phyloP scores from a whole-genome alignment of 1,284 basidiomycete species.

The Heterobasidion irregulare region DNA sequence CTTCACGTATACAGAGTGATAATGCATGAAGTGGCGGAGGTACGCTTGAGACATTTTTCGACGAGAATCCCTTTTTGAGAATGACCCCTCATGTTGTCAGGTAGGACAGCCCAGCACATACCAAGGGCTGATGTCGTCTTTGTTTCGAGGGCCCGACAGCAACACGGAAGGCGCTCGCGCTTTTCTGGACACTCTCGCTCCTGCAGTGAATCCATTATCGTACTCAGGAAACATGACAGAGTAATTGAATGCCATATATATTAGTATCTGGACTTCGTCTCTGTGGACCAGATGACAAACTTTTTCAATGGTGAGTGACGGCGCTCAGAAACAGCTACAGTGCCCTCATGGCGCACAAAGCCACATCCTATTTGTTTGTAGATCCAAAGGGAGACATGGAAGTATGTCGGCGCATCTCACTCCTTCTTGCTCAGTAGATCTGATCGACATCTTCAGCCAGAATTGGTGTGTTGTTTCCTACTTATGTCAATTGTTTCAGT shows the following conservation, averaged over 20 bases:
- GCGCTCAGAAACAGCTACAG: slow-evolving; percentile 1
- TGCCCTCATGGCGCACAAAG: slow-evolving; percentile 19
- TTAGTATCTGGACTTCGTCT: slow-evolving; percentile 40
- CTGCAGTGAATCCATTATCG: slow-evolving; percentile 28
- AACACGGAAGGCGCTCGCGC: slow-evolving; percentile 12
- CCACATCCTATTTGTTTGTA: slow-evolving; percentile 42
- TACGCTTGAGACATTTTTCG: background rate
- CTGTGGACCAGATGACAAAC: slow-evolving; percentile 48
- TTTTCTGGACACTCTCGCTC: slow-evolving; percentile 28
- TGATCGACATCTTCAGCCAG: slow-evolving; percentile 3
- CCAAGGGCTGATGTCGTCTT: background rate
- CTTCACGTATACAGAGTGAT: slow-evolving; percentile 56
- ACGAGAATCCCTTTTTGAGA: no score
- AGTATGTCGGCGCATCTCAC: background rate
- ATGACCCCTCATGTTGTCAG: background rate
- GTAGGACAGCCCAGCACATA: background rate
- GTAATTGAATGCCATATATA: background rate
- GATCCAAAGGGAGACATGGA: slow-evolving; percentile 21
- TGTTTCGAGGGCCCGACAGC: slow-evolving; percentile 17
- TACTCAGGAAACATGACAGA: no score
- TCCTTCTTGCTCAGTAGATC: background rate
- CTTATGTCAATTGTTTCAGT: background rate
- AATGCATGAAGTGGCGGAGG: slow-evolving; percentile 27
- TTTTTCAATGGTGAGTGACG: slow-evolving; percentile 49
- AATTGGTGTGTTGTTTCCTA: slow-evolving; percentile 14